Conservation (phyloP, 192 early-diverging fungal genomes). For the Spizellomyces sp. region DNA sequence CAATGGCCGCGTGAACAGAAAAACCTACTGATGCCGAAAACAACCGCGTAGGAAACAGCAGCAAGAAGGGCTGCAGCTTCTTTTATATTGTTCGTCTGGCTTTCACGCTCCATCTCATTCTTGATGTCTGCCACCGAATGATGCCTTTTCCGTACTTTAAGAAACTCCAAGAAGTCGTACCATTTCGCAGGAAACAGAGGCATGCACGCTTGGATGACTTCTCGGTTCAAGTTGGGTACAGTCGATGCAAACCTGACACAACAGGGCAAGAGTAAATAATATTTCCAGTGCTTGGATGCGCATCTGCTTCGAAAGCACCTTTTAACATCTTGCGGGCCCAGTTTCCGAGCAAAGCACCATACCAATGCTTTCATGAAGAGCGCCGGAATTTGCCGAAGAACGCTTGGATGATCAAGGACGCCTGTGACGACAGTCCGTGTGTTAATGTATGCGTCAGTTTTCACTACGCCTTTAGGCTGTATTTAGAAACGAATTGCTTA, state of each 20-base stretch:
- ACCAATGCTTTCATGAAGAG: constrained; percentile 39
- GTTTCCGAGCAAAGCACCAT: constrained; percentile 34
- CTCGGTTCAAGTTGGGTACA: not conserved
- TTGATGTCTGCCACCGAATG: not conserved
- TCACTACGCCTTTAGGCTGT: constrained; percentile 35
- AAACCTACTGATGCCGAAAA: no score
- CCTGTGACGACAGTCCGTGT: constrained; percentile 38
- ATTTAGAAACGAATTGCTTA: not conserved
- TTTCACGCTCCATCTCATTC: no score
- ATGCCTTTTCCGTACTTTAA: constrained; percentile 8
- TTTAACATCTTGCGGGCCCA: constrained; percentile 1
- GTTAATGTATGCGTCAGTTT: constrained; percentile 32
- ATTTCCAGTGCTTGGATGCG: not conserved
- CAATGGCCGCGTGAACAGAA: no score
- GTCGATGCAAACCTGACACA: constrained; percentile 1
- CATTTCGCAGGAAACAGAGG: constrained; percentile 19
- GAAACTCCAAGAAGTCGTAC: constrained; percentile 26
- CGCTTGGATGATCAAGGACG: constrained; percentile 37
- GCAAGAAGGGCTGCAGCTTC: no score
- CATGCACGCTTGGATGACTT: constrained; percentile 16
- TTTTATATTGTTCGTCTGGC: no score
- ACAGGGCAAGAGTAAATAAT: not conserved
- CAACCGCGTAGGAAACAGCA: no score
- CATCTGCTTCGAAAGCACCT: not conserved
- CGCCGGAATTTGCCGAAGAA: constrained; percentile 24